Evolutionary conservation across 2,329 filamentous ascomycete species (phyloP).

Genomic region (Sporothrix euskadiensis): DNA sequence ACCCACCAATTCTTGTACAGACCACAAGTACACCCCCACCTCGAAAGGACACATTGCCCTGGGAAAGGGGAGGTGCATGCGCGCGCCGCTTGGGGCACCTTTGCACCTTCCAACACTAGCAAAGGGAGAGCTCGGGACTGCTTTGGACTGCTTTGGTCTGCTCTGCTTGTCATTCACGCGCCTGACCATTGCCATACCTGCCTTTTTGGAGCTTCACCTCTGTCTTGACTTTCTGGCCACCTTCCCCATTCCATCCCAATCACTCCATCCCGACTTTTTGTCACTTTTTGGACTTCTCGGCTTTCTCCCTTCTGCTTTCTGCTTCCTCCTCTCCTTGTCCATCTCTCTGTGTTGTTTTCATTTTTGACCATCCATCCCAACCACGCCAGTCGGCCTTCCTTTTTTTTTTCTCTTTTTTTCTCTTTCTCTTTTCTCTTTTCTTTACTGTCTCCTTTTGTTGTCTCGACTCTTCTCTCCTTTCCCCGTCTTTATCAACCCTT

Average conservation of each 20-base stretch:
- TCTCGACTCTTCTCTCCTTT: neutral
- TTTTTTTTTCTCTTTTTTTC: neutral
- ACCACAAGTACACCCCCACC: neutral
- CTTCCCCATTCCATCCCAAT: neutral
- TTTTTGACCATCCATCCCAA: neutral
- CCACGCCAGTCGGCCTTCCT: neutral
- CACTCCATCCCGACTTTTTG: neutral
- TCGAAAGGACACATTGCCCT: slow-evolving; percentile 24
- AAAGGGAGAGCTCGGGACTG: neutral
- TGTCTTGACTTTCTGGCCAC: neutral
- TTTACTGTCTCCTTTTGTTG: neutral
- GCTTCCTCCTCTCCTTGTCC: neutral
- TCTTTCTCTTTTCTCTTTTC: neutral
- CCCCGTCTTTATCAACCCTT: neutral
- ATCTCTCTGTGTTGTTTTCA: neutral
- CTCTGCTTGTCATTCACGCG: neutral
- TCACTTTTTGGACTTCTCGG: neutral
- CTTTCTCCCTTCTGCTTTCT: neutral
- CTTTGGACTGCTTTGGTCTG: no score
- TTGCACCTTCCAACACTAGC: neutral
- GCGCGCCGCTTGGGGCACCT: slow-evolving; percentile 2
- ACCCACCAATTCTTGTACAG: neutral
- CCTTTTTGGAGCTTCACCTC: neutral
- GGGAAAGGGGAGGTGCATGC: slow-evolving; percentile 1
- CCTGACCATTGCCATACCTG: neutral